These are phyloP conservation scores for Fusarium musae DNA, from an alignment of 2,329 filamentous ascomycete genomes.

Conservation along the genomic window DNA sequence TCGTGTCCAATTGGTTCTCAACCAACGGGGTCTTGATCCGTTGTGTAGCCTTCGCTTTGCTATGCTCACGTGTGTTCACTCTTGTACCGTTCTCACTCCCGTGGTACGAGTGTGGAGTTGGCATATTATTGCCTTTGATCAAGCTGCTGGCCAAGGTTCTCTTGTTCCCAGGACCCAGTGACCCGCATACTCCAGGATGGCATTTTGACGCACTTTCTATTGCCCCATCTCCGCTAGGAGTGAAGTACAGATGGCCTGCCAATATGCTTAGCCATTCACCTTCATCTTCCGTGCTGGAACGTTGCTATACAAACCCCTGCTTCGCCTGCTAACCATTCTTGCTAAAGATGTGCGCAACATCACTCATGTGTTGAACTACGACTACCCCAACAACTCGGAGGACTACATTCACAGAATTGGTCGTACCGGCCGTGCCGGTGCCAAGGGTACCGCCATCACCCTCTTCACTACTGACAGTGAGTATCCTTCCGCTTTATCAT, in stretches of 20 bases:
- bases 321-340: slow-evolving; percentile 81
- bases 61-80: slow-evolving; percentile 79
- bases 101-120: slow-evolving; percentile 82
- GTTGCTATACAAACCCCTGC: slow-evolving; percentile 66
- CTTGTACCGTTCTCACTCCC: slow-evolving; percentile 70
- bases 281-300: slow-evolving; percentile 66
- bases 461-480: slow-evolving; percentile 99
- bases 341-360: slow-evolving; percentile 99
- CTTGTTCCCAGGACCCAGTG: slow-evolving; percentile 67
- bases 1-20: slow-evolving; percentile 84
- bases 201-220: slow-evolving; percentile 65
- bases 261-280: slow-evolving; percentile 61
- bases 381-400: slow-evolving; percentile 99
- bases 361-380: slow-evolving; percentile 99
- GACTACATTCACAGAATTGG: slow-evolving; percentile 98
- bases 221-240: slow-evolving; percentile 68
- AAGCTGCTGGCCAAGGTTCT: slow-evolving; percentile 73
- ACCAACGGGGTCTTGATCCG: slow-evolving; percentile 84
- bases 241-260: slow-evolving; percentile 60
- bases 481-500: slow-evolving; percentile 53
- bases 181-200: slow-evolving; percentile 63
- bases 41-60: slow-evolving; percentile 61
- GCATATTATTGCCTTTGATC: slow-evolving; percentile 79
- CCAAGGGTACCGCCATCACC: slow-evolving; percentile 95
- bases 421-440: slow-evolving; percentile 94